Percentiles rank a stretch among this genome's conserved stretches.
Evolutionary conservation across 2,329 filamentous ascomycete species (phyloP).

Genomic region (Xylariomycetidae sp.): DNA sequence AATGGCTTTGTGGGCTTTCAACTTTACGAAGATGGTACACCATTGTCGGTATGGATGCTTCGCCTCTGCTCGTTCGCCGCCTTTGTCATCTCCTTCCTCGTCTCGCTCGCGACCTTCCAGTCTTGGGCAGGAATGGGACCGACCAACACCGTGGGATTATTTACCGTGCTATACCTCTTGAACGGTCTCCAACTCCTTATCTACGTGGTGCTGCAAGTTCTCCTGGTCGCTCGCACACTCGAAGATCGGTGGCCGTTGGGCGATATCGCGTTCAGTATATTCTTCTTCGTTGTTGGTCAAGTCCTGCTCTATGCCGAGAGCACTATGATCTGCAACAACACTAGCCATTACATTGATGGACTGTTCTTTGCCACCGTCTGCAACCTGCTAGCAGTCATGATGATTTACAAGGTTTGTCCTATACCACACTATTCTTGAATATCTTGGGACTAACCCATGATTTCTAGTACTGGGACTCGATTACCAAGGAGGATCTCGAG

Average conservation of each 20-base stretch:
- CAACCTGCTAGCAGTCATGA: constrained; percentile 95
- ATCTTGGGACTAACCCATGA: constrained; percentile 22
- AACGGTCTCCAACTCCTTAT: constrained; percentile 82
- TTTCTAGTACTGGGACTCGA: constrained; percentile 92
- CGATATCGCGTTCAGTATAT: constrained; percentile 81
- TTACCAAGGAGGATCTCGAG: constrained; percentile 95
- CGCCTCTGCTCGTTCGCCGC: constrained; percentile 71
- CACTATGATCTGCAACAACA: constrained; percentile 72
- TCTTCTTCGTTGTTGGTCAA: constrained; percentile 89
- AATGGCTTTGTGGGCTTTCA: constrained; percentile 99
- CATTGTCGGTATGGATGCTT: constrained; percentile 87
- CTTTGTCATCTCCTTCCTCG: constrained; percentile 80
- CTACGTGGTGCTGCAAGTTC: constrained; percentile 80
- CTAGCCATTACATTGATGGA: constrained; percentile 90
- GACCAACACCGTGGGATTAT: constrained; percentile 80
- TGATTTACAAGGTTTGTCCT: constrained; percentile 84
- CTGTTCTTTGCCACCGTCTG: constrained; percentile 91
- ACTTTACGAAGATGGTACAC: constrained; percentile 94
- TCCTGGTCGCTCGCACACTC: constrained; percentile 83
- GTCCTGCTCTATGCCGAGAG: constrained; percentile 90
- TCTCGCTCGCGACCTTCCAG: constrained; percentile 90
- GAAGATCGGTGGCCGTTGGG: constrained; percentile 94
- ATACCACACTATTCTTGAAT: constrained; percentile 2
- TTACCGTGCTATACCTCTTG: constrained; percentile 85
- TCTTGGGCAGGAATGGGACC: constrained; percentile 80